Conservation (phyloP, 2,329 filamentous ascomycete species). For the Diplodia corticola region DNA sequence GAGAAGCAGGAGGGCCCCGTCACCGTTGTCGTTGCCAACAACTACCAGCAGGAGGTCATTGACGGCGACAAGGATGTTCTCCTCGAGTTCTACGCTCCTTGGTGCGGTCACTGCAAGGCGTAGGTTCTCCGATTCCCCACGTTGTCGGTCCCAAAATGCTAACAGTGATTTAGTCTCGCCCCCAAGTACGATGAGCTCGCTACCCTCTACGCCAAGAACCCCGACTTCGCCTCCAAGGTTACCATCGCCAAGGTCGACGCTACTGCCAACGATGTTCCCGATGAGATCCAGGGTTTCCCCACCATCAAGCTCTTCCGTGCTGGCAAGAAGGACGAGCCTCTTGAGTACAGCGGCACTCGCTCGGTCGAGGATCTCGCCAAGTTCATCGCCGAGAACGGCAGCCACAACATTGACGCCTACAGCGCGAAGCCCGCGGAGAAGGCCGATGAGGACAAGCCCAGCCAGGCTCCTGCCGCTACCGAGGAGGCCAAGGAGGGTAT, state of each 20-base stretch:
- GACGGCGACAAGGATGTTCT: slow-evolving; percentile 96
- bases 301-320: slow-evolving; percentile 98
- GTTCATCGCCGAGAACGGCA: slow-evolving; percentile 95
- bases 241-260: slow-evolving; percentile 89
- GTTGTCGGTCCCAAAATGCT: slow-evolving; percentile 15
- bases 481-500: slow-evolving; percentile 43
- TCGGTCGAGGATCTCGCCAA: slow-evolving; percentile 87
- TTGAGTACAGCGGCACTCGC: slow-evolving; percentile 85
- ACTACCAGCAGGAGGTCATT: slow-evolving; percentile 87
- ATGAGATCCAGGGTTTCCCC: slow-evolving; percentile 96
- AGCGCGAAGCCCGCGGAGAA: slow-evolving; percentile 59
- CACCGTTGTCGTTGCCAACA: slow-evolving; percentile 86
- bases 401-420: slow-evolving; percentile 73
- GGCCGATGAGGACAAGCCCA: slow-evolving; percentile 47
- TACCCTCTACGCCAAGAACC: slow-evolving; percentile 53
- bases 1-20: slow-evolving; percentile 91
- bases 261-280: slow-evolving; percentile 92
- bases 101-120: slow-evolving; percentile 71
- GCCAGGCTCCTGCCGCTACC: slow-evolving; percentile 48
- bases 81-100: slow-evolving; percentile 95
- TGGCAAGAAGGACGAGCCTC: slow-evolving; percentile 77
- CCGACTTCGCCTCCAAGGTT: slow-evolving; percentile 58
- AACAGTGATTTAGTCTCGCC: slow-evolving; percentile 49
- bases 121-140: slow-evolving; percentile 36
- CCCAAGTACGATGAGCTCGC: slow-evolving; percentile 69